A percentile compares a stretch with the other conserved stretches of the same genome.
phyloP scores from a whole-genome alignment of 192 early-diverging fungal species.

The Physocladia obscura region DNA sequence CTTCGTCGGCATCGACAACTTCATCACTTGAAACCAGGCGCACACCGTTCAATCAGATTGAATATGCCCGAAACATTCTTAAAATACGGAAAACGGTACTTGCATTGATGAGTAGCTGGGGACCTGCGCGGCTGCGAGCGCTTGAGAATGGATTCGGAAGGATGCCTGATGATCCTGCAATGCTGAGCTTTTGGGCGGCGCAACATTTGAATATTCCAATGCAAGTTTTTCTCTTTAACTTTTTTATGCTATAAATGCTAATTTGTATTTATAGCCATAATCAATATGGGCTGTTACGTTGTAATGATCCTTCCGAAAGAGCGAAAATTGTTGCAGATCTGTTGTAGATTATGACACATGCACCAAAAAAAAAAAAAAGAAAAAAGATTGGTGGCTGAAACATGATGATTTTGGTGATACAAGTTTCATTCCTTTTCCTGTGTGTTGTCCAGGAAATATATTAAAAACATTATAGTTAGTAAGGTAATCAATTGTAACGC shows the following conservation, averaged over 20 bases:
- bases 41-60: not conserved
- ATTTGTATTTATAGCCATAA: not conserved
- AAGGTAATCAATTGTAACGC: too few relatives aligned
- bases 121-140: not conserved
- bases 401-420: too few relatives aligned
- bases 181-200: conserved; percentile 19
- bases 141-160: conserved; percentile 4
- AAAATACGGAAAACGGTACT: not conserved
- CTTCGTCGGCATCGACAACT: not conserved
- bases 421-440: too few relatives aligned
- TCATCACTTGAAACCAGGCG: too few relatives aligned
- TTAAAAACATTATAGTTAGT: too few relatives aligned
- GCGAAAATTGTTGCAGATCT: not conserved
- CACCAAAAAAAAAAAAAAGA: too few relatives aligned
- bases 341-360: too few relatives aligned
- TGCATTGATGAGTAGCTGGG: not conserved
- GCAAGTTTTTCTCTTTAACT: conserved; percentile 3
- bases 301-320: not conserved
- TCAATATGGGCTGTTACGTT: not conserved
- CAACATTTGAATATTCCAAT: not conserved
- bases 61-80: not conserved
- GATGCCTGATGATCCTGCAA: conserved; percentile 9
- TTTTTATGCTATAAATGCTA: not conserved
- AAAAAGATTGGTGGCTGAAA: too few relatives aligned
- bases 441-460: too few relatives aligned